These are phyloP conservation scores for Trichoderma koningii DNA, from an alignment of 2,329 filamentous ascomycete genomes.

Conservation along the genomic window DNA sequence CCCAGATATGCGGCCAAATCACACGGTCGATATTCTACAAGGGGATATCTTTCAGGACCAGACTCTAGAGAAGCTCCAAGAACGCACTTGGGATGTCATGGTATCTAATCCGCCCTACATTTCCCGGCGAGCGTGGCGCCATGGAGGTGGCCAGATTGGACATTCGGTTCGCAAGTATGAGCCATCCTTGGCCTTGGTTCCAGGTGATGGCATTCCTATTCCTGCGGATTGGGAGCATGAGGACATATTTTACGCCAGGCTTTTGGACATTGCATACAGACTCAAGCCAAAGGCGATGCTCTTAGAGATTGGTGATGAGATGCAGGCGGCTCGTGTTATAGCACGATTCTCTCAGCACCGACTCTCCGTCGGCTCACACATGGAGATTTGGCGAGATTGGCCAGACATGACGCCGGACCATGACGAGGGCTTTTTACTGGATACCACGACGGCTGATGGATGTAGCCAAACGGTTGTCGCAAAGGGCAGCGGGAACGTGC, in stretches of 20 bases:
- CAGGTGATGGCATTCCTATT: slow-evolving; percentile 37
- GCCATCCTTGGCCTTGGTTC: slow-evolving; percentile 76
- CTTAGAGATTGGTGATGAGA: slow-evolving; percentile 71
- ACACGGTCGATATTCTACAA: slow-evolving; percentile 47
- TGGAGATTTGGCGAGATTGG: slow-evolving; percentile 75
- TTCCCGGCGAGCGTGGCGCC: slow-evolving; percentile 54
- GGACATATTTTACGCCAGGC: slow-evolving; percentile 66
- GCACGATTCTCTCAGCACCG: slow-evolving; percentile 45
- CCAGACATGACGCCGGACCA: slow-evolving; percentile 47
- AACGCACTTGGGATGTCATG: slow-evolving; percentile 61
- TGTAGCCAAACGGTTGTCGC: slow-evolving; percentile 39
- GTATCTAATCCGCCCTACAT: slow-evolving; percentile 93
- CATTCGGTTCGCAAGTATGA: slow-evolving; percentile 84
- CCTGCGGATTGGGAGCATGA: slow-evolving; percentile 43
- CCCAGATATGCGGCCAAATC: slow-evolving; percentile 24
- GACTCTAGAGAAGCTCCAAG: slow-evolving; percentile 38
- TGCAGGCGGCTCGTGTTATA: slow-evolving; percentile 67
- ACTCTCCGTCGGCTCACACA: slow-evolving; percentile 37
- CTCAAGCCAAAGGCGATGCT: slow-evolving; percentile 59
- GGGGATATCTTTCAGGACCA: slow-evolving; percentile 53
- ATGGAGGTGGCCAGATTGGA: slow-evolving; percentile 47
- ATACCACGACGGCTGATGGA: slow-evolving; percentile 27
- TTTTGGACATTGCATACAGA: slow-evolving; percentile 57
- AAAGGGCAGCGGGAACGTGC: slow-evolving; percentile 51
- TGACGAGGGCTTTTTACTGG: slow-evolving; percentile 35